phyloP scores from a whole-genome alignment of 2,329 filamentous ascomycete genomes.

The Cladorrhinum sp. region DNA sequence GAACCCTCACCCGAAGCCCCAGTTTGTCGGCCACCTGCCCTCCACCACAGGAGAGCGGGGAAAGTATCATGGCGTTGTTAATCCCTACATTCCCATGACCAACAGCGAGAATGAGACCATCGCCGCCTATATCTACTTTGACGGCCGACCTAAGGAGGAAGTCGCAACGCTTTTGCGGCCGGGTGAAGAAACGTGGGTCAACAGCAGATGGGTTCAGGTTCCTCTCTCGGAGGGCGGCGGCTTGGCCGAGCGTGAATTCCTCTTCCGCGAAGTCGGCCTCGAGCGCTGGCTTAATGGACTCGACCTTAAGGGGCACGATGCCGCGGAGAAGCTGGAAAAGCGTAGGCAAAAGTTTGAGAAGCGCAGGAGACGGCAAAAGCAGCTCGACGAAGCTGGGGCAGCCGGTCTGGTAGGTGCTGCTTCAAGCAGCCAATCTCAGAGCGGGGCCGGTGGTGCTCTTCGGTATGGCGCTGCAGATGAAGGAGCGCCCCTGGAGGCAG shows the following conservation, averaged over 20 bases:
- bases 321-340: conserved; percentile 84
- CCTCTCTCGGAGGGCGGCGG: conserved; percentile 88
- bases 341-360: conserved; percentile 76
- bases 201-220: conserved; percentile 95
- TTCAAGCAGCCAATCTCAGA: conserved; percentile 37
- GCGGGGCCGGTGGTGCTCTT: conserved; percentile 61
- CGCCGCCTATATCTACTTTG: conserved; percentile 98
- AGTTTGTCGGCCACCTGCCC: conserved; percentile 72
- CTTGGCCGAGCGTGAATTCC: conserved; percentile 90
- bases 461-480: conserved; percentile 73
- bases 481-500: conserved; percentile 68
- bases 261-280: conserved; percentile 94
- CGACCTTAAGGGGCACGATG: conserved; percentile 90
- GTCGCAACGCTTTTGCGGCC: conserved; percentile 89
- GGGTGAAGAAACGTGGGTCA: conserved; percentile 98
- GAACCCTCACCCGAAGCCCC: conserved; percentile 77
- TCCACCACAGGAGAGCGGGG: conserved; percentile 48
- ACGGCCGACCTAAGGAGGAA: conserved; percentile 91
- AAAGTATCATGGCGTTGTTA: conserved; percentile 56
- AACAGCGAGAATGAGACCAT: conserved; percentile 94
- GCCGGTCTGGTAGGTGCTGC: conserved; percentile 37
- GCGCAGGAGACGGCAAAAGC: conserved; percentile 62
- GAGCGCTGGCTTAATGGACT: conserved; percentile 96
- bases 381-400: conserved; percentile 37
- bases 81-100: conserved; percentile 88